Percentiles rank a stretch among this genome's conserved stretches.
Conservation (phyloP, 2,329 filamentous ascomycete species). For the Aspergillus sp. region DNA sequence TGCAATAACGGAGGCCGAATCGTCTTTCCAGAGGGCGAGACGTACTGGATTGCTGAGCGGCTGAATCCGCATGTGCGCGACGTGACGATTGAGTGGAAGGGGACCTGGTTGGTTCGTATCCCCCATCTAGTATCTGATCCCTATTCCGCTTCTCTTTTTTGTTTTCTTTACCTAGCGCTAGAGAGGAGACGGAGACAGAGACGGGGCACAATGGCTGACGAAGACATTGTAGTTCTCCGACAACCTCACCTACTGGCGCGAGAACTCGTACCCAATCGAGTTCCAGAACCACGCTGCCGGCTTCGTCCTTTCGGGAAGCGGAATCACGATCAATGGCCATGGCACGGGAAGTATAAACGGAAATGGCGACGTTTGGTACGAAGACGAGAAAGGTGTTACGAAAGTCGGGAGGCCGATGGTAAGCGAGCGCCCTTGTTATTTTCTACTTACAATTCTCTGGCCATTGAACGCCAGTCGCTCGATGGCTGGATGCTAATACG, state of each 20-base stretch:
- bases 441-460: background rate
- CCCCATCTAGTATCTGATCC: background rate
- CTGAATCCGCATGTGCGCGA: conserved; percentile 57
- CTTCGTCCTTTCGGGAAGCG: conserved; percentile 56
- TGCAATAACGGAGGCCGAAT: conserved; percentile 51
- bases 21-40: conserved; percentile 55
- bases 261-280: conserved; percentile 56
- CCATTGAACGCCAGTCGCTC: background rate
- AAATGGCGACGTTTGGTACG: conserved; percentile 61
- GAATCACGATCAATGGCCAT: conserved; percentile 58
- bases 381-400: conserved; percentile 51
- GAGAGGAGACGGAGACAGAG: too few species aligned
- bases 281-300: conserved; percentile 63
- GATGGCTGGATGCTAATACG: too few species aligned
- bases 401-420: conserved; percentile 56
- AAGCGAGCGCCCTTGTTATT: background rate
- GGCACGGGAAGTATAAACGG: conserved; percentile 59
- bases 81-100: conserved; percentile 58
- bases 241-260: conserved; percentile 60
- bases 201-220: background rate
- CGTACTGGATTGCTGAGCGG: conserved; percentile 56
- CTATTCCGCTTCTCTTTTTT: too few species aligned
- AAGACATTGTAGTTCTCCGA: conserved; percentile 47
- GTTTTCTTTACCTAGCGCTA: too few species aligned
- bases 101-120: conserved; percentile 52